Base-by-base conservation (phyloP, 495 filamentous ascomycete species). In the Penicillium crystallinum region DNA sequence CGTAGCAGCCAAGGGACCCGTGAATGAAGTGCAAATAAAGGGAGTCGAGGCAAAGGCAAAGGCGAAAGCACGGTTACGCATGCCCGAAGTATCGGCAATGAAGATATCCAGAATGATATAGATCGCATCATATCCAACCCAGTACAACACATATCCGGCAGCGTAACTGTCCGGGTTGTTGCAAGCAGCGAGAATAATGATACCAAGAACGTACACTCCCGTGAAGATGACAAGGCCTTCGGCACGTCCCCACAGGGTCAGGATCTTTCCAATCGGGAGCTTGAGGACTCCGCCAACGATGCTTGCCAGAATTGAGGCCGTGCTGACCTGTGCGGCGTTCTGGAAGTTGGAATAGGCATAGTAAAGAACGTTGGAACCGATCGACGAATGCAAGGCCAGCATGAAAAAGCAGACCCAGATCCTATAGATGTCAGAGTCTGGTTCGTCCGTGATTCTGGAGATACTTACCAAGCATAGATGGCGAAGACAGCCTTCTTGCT, bases 221-320 rank as follows among this genome's bases (percentile, higher is more conserved):
- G 77, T 50, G 49, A 70, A 69, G 51, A 79, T 36, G 15, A 64
- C 68, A 51, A 85, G 81, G 31, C 70, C 76, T 50, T 80, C 67
- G 56, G 79, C 54, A 66, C 82, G 63, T 47, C 86, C 86, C 74
- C 78, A 87, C 45, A 86, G 64, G 58, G 87, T 85, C 46, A 88
- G 72, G 30, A 83, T 70, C 68, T 88, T 87, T 50, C 81, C 85
- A 27, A 88, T 72, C 6, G 84, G 77, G 34, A 88, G 66, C 56
- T 86, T 86, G 27, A 80, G 63, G 42, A 88, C 73, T 59, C 84
- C 86, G 49, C 79, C 83, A 49, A 88, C 78, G 55, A 89, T 65
- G 39, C 46, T 69, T 39, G 63, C 58, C 34, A 73, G 45, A 35
- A 76, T 71, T 31, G 62, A 62, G 40, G 70, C 67, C 0, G 68